Evolutionary conservation across 768 basidiomycete genomes (phyloP).

Genomic region (Psilocybe subaeruginosa): DNA sequence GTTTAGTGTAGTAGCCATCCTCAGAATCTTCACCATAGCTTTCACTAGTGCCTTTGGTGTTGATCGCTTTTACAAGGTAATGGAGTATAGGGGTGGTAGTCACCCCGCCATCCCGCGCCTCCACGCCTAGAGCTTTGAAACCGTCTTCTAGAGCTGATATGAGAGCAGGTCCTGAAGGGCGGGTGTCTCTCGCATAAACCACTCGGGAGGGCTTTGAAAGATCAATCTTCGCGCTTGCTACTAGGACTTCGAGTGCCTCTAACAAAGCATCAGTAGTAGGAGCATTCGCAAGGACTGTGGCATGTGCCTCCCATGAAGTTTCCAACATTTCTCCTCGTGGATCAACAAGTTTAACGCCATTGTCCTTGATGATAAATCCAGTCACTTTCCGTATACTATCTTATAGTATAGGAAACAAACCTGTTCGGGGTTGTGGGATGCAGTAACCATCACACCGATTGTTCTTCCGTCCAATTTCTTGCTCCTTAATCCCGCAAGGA

Average conservation of each 20-base stretch:
- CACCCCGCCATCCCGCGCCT: slow-evolving; percentile 76
- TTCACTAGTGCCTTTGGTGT: slow-evolving; percentile 80
- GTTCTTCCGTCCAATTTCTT: slow-evolving; percentile 89
- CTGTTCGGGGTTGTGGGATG: slow-evolving; percentile 98
- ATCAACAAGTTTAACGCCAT: slow-evolving; percentile 98
- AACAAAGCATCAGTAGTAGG: slow-evolving; percentile 75
- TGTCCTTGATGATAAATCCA: slow-evolving; percentile 64
- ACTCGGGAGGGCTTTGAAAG: slow-evolving; percentile 77
- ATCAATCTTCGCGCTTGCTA: slow-evolving; percentile 73
- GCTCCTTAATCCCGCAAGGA: slow-evolving; percentile 89
- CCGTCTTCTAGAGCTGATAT: slow-evolving; percentile 83
- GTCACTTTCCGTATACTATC: slow-evolving; percentile 8
- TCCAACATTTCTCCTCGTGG: slow-evolving; percentile 98
- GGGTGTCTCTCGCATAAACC: slow-evolving; percentile 92
- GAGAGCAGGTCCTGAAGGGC: slow-evolving; percentile 81
- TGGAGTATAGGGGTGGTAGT: slow-evolving; percentile 96
- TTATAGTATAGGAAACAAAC: slow-evolving; percentile 44
- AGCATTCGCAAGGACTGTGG: slow-evolving; percentile 87
- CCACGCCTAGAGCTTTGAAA: slow-evolving; percentile 70
- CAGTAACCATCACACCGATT: slow-evolving; percentile 98
- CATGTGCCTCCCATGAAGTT: slow-evolving; percentile 87
- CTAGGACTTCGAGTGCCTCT: slow-evolving; percentile 59
- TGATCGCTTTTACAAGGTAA: slow-evolving; percentile 89
- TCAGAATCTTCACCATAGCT: slow-evolving; percentile 81
- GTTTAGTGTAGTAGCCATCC: slow-evolving; percentile 83